phyloP scores from a whole-genome alignment of 2,329 filamentous ascomycete species.

The Xylariaceae sp. region DNA sequence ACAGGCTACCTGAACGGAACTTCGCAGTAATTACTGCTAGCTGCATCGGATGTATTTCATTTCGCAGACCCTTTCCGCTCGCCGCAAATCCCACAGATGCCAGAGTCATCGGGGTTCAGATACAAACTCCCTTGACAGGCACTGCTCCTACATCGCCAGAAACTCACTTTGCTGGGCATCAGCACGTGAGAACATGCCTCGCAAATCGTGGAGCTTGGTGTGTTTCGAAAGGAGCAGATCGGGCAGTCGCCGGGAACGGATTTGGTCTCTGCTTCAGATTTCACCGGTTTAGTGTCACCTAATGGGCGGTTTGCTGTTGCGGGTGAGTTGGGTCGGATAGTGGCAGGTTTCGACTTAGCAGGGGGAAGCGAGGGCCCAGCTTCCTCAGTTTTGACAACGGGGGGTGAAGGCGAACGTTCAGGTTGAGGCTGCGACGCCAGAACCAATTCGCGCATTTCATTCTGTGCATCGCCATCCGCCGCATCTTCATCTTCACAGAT shows the following conservation, averaged over 20 bases:
- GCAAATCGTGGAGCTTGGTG: constrained; percentile 52
- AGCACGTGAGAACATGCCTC: constrained; percentile 66
- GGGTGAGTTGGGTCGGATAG: constrained; percentile 10
- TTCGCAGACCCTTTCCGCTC: constrained; percentile 26
- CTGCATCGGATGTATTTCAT: constrained; percentile 16
- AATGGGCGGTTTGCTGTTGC: neutral
- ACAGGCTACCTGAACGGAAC: neutral
- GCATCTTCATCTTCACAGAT: constrained; percentile 66
- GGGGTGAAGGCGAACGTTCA: constrained; percentile 16
- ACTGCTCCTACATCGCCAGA: constrained; percentile 60
- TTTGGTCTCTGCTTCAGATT: constrained; percentile 10
- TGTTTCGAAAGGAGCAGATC: constrained; percentile 65
- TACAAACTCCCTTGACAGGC: constrained; percentile 55
- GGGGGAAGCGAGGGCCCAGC: constrained; percentile 3
- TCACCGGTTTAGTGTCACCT: neutral
- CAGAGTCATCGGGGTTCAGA: constrained; percentile 63
- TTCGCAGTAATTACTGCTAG: neutral
- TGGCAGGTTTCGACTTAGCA: constrained; percentile 4
- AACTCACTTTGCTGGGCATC: constrained; percentile 44
- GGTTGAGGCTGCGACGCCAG: constrained; percentile 28
- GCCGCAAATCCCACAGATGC: constrained; percentile 66
- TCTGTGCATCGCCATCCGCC: constrained; percentile 51
- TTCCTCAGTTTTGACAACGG: constrained; percentile 14
- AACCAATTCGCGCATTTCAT: constrained; percentile 63
- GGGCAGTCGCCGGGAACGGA: constrained; percentile 39